Evolutionary conservation across 441 rosid genomes (phyloP).

Genomic region (Kokia cookei): DNA sequence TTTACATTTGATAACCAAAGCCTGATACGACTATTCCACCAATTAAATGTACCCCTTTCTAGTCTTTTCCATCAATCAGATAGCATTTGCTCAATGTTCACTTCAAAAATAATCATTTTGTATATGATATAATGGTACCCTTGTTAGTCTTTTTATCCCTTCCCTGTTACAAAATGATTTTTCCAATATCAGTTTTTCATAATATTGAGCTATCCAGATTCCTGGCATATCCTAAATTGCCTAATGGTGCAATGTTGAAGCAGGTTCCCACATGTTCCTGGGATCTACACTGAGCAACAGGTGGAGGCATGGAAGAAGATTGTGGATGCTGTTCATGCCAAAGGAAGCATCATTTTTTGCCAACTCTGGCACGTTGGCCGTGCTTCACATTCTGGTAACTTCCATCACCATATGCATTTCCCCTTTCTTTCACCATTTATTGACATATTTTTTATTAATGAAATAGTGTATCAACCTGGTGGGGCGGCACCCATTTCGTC

Average conservation of each 20-base stretch:
- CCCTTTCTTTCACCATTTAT: no score
- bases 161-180: background rate
- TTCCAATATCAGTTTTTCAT: background rate
- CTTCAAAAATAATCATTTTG: background rate
- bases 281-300: slow-evolving; percentile 70
- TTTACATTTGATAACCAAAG: background rate
- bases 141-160: background rate
- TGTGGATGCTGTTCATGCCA: slow-evolving; percentile 68
- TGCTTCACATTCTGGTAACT: slow-evolving; percentile 65
- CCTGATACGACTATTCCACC: background rate
- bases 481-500: slow-evolving; percentile 73
- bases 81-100: background rate
- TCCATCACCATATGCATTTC: background rate
- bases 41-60: background rate
- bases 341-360: slow-evolving; percentile 72
- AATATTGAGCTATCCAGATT: background rate
- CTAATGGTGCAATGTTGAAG: slow-evolving; percentile 5
- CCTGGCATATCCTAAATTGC: background rate
- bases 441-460: background rate
- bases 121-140: background rate
- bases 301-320: slow-evolving; percentile 80
- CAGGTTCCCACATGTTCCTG: slow-evolving; percentile 89
- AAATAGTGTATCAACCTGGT: slow-evolving; percentile 65
- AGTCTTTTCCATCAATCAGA: background rate
- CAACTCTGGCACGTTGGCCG: slow-evolving; percentile 94